Evolutionary conservation across 2,329 filamentous ascomycete genomes (phyloP), one percentile per base, ranked within the genome.

Genomic region (Diatrype stigma): DNA sequence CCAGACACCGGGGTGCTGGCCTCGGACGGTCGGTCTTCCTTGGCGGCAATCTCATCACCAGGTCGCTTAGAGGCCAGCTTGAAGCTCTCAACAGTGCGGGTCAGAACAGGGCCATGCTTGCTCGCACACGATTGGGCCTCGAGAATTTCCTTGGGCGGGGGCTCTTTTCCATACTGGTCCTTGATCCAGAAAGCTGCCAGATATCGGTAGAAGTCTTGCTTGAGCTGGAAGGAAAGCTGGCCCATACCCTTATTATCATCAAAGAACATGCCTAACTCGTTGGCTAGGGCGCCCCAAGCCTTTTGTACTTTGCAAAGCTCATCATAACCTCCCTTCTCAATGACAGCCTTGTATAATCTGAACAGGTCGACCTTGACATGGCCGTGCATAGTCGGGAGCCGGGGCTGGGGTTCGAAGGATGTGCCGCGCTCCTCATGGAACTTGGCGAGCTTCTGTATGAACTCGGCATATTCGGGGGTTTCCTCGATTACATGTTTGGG

Each of bases 201-300:
- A 62, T 93, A 90, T 69, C 90, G 92, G 75, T 95, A 95, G 73
- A 94, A 96, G 56, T 88, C 85, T 50, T 88, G 87, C 73, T 96
- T 96, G 50, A 96, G 75, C 52, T 87, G 81, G 71, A 95, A 96
- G 14, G 90, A 90, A 52, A 90, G 84, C n/a, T 90, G 89, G 6
- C 90, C 80, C 56, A 81, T 53, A 6, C 61, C 63, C 42, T 67
- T 68, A 32, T 89, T 84, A 64, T 93, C 91, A 62, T 81, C 79
- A 50, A 84, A 85, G 63, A 84, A 84, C 56, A 92, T 81, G 46
- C 89, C 83, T 51, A 96, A 86, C 60, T 91, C 85, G 48, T 85
- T 79, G 12, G 87, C 89, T 61, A 96, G 80, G 60, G 84, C 84
- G 56, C 90, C 82, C 91, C 91, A 96, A 47, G 89, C 87, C 57